Conservation (phyloP, 768 basidiomycete species). For the Termitomyces sp. region DNA sequence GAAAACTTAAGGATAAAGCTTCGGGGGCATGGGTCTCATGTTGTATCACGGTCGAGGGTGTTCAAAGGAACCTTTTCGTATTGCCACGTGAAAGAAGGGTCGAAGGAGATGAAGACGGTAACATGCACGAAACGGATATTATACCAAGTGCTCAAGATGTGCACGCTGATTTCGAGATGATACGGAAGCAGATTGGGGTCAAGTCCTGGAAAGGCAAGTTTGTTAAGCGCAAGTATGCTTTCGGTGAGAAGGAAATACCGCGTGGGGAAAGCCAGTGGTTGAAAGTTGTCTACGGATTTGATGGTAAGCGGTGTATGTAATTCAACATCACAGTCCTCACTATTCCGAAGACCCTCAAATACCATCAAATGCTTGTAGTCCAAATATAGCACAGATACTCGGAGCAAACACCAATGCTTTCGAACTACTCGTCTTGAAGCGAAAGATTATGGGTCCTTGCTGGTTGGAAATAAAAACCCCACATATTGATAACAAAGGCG, state of each 20-base stretch:
- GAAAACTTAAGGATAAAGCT: conserved; percentile 81
- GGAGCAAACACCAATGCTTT: conserved; percentile 92
- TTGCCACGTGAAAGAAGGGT: conserved; percentile 69
- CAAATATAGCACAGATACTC: conserved; percentile 83
- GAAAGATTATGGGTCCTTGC: conserved; percentile 98
- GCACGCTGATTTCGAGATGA: conserved; percentile 74
- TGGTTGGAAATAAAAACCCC: conserved; percentile 87
- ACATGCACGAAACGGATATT: conserved; percentile 67
- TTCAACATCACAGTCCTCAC: neutral
- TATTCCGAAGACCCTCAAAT: conserved; percentile 58
- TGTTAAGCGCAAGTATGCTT: conserved; percentile 88
- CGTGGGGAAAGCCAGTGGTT: conserved; percentile 79
- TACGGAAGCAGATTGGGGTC: conserved; percentile 67
- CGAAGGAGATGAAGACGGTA: conserved; percentile 50
- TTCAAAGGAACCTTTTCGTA: conserved; percentile 89
- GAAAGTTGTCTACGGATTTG: conserved; percentile 89
- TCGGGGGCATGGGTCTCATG: conserved; percentile 72
- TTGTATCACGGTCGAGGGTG: conserved; percentile 77
- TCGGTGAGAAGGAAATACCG: conserved; percentile 81
- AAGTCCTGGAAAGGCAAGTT: conserved; percentile 76
- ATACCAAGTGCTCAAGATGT: conserved; percentile 69
- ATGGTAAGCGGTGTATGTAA: conserved; percentile 44
- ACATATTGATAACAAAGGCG: conserved; percentile 70
- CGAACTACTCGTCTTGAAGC: conserved; percentile 87
- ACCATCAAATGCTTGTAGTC: conserved; percentile 65